Conservation (phyloP, 805 yeast species). For the Candida chilensis region DNA sequence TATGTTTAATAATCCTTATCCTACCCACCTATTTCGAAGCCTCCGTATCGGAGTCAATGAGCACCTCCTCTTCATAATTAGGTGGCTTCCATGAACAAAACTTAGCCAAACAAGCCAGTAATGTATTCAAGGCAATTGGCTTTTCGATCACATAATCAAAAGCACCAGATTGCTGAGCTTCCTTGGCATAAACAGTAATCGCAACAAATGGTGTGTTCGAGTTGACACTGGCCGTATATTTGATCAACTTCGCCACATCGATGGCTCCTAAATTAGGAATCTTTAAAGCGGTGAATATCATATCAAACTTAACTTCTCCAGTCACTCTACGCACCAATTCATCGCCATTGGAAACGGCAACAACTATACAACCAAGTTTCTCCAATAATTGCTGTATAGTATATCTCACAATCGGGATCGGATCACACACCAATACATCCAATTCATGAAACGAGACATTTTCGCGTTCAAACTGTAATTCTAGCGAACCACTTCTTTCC, state of each 20-base stretch:
- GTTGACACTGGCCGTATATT: constrained; percentile 70
- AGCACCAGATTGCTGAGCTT: constrained; percentile 42
- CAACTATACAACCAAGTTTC: constrained; percentile 70
- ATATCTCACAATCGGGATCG: constrained; percentile 74
- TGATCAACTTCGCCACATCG: constrained; percentile 71
- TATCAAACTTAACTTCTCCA: constrained; percentile 75
- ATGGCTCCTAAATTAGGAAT: constrained; percentile 59
- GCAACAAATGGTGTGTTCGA: constrained; percentile 72
- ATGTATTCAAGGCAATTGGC: too few species aligned
- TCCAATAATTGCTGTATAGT: constrained; percentile 56
- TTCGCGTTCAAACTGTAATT: constrained; percentile 6
- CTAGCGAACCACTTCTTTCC: constrained; percentile 5
- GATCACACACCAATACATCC: constrained; percentile 78
- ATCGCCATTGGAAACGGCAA: constrained; percentile 69
- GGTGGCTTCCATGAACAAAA: too few species aligned
- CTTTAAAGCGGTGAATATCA: constrained; percentile 69
- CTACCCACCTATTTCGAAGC: too few species aligned
- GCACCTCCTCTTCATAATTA: too few species aligned
- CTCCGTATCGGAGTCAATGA: too few species aligned
- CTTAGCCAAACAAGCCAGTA: too few species aligned
- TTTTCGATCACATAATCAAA: constrained; percentile 71
- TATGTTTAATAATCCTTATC: too few species aligned
- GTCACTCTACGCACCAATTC: constrained; percentile 77
- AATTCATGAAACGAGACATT: constrained; percentile 18
- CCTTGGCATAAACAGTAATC: constrained; percentile 60